Percentiles rank a stretch among this genome's conserved stretches.
These are phyloP conservation scores for Trebouxia gelatinosa DNA, from an alignment of 163 green algal genomes.

Conservation along the genomic window DNA sequence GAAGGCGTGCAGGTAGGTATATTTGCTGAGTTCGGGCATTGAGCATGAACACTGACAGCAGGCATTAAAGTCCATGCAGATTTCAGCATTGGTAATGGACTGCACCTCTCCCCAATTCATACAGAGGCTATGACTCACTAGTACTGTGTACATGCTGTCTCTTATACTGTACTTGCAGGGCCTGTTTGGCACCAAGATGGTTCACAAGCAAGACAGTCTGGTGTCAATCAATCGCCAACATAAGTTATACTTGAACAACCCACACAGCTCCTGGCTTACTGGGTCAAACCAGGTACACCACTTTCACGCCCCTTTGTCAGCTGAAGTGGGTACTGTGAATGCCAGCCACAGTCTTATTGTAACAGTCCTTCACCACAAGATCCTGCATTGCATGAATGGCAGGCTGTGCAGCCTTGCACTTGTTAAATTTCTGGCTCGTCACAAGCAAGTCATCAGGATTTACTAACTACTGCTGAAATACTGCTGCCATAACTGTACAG, in stretches of 20 bases:
- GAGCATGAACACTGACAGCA: no score
- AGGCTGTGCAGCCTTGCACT: background rate
- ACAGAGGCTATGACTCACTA: no score
- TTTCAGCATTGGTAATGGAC: no score
- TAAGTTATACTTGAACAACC: constrained; percentile 37
- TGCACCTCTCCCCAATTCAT: no score
- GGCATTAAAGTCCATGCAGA: no score
- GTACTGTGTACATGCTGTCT: no score
- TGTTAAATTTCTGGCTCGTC: background rate
- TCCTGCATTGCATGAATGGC: background rate
- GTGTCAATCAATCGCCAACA: constrained; percentile 48
- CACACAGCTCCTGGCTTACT: constrained; percentile 2
- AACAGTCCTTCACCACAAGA: no score
- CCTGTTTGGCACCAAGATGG: background rate
- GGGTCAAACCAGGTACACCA: background rate
- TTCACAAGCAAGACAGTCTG: constrained; percentile 63
- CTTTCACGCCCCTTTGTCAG: background rate
- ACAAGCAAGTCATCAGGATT: background rate
- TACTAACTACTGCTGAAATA: background rate
- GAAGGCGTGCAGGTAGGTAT: no score
- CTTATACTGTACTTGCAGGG: background rate
- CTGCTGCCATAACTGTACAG: no score
- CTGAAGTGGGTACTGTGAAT: background rate
- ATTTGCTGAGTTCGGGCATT: no score
- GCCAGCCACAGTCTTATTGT: background rate